A percentile compares a stretch with the other conserved stretches of the same genome.
phyloP scores from a whole-genome alignment of 2,329 filamentous ascomycete genomes.

The Ceratocystis destructans region DNA sequence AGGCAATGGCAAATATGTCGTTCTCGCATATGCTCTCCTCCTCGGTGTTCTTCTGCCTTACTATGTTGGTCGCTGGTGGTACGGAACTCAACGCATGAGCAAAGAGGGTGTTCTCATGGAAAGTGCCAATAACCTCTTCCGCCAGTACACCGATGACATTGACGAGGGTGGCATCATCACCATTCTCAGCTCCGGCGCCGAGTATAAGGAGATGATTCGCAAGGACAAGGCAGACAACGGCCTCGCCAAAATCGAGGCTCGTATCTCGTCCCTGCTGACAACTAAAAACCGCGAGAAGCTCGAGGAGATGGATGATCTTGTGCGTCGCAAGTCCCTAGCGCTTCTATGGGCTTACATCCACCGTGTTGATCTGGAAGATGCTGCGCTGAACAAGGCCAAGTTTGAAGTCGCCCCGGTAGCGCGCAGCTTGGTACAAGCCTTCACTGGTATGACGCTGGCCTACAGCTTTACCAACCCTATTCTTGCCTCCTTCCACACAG shows the following conservation, averaged over 20 bases:
- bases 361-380: slow-evolving; percentile 70
- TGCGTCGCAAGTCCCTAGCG: slow-evolving; percentile 72
- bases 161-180: slow-evolving; percentile 66
- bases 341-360: slow-evolving; percentile 92
- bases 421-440: slow-evolving; percentile 70
- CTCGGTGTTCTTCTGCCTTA: slow-evolving; percentile 86
- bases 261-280: slow-evolving; percentile 51
- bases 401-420: slow-evolving; percentile 81
- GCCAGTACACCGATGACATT: slow-evolving; percentile 75
- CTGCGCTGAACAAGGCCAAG: slow-evolving; percentile 68
- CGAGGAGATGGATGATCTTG: slow-evolving; percentile 64
- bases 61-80: slow-evolving; percentile 96
- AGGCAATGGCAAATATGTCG: slow-evolving; percentile 87
- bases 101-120: slow-evolving; percentile 88
- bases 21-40: slow-evolving; percentile 75
- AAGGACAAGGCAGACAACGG: slow-evolving; percentile 69
- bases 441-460: slow-evolving; percentile 73
- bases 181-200: slow-evolving; percentile 71
- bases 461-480: slow-evolving; percentile 76
- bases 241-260: slow-evolving; percentile 70
- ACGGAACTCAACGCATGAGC: slow-evolving; percentile 82
- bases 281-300: slow-evolving; percentile 63
- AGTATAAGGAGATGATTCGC: slow-evolving; percentile 64
- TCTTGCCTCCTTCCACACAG: slow-evolving; percentile 64
- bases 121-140: slow-evolving; percentile 88